Base-by-base conservation (phyloP, 2,329 filamentous ascomycete species). In the Ceratocystiopsis minuta region DNA sequence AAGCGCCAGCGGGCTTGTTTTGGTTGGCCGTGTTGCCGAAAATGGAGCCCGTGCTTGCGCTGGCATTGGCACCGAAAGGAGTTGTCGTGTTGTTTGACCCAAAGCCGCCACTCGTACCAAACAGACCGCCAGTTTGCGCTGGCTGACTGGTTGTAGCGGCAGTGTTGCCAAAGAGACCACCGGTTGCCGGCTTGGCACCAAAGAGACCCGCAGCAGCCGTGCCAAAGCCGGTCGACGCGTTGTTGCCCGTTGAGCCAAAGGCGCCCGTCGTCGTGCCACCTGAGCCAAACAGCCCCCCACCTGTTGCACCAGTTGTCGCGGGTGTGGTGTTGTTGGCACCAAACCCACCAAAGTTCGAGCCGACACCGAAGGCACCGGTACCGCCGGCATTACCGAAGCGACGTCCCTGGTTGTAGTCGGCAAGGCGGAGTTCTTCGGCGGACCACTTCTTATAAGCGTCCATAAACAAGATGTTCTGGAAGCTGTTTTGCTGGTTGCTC, bases 361-460 rank as follows among this genome's bases (percentile, higher is more conserved):
- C 58, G 20, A 77, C 68, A 16, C 86, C 88, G 58, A 95, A 95
- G 9, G 80, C 82, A 45, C 86, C 86, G 49, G 86, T 80, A 28
- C 84, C 85, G 47, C 80, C 84, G 36, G 72, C 70, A 59, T 88
- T 93, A 32, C 87, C 90, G 56, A 74, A 84, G 42, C 80, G 79
- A 45, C 87, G 77, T 40, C 87, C 87, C 58, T 87, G 81, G 45
- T 78, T 73, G 57, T 98, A 98, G 59, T 98, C 90, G 37, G 76
- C 84, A 46, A 93, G 60, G 54, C 83, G 71, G 42, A 90, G 62
- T 58, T 90, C 80, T 52, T 83, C 90, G n/a, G 83, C 74, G 11
- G 88, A 95, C 66, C 80, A 96, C 57, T 90, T 92, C 58, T 78
- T 78, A 63, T 88, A 92, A 1, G 80, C 72, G 18, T 78, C 75